Base-by-base conservation (phyloP, 1,284 basidiomycete genomes). In the Ceratobasidium sp. region DNA sequence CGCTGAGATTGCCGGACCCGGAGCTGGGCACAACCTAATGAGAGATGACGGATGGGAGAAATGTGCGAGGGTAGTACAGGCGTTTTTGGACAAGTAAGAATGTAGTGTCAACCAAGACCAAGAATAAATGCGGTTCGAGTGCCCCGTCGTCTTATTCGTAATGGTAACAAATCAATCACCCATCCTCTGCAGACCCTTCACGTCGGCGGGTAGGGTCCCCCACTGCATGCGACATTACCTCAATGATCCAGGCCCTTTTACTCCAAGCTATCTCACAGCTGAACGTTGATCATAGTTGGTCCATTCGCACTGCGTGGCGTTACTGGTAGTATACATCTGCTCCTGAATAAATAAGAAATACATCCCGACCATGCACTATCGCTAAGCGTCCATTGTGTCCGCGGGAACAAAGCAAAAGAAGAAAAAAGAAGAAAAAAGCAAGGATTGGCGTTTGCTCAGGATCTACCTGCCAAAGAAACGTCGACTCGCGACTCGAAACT, bases 301-400 rank as follows among this genome's bases (percentile, higher is more conserved):
- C 52, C 52, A 54, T 54, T 54, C 31, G 31, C 31, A 54, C 32
- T 17, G 52, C 27, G 31, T 55, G 53, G 53, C 29, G 25, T n/a
- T n/a, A 50, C 12, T 60, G 49, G 42, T 47, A 13, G 42, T n/a
- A 17, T 64, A 64, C 62, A 67, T 67, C 62, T 67, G 62, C 62
- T 67, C 54, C 31, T 50, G 38, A 47, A 35, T 35, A 42, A 54
- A 45, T 43, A 53, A 52, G 32, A 20, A 65, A 32, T 15, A 34
- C 62, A 38, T 54, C 25, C 50, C 50, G 38, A 54, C 29, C 45
- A 12, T 47, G 20, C 62, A 67, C 62, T 53, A 62, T 62, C 58
- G 58, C 58, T 35, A 62, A 62, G 58, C 45, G 58, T 49, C 58
- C 45, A 32, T 47, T 43, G 62, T 67, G 62, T 67, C 62, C 50